Conservation (phyloP, 176 grass and related monocot genomes). For the Stipa capillata region DNA sequence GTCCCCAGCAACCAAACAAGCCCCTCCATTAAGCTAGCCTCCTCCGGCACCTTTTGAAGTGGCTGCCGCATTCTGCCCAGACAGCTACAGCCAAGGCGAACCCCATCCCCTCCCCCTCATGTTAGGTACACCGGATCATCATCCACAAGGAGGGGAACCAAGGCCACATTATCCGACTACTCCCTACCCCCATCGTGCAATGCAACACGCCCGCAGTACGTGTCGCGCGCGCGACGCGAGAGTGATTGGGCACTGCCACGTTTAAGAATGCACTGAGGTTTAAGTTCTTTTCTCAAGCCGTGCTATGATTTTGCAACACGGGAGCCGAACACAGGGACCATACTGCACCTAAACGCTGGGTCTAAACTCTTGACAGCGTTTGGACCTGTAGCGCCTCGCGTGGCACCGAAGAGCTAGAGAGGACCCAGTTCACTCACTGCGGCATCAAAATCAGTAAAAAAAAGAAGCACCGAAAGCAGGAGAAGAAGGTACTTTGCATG, state of each 20-base stretch:
- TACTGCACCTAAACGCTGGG: no score
- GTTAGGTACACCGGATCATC: conserved; percentile 25
- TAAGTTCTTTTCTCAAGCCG: not conserved
- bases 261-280: not conserved
- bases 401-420: no score
- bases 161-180: not conserved
- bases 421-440: not conserved
- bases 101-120: not conserved
- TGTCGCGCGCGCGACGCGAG: no score
- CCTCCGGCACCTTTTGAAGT: conserved; percentile 18
- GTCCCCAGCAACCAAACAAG: not conserved
- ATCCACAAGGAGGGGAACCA: not conserved
- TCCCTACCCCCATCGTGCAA: not conserved
- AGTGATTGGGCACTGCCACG: not conserved
- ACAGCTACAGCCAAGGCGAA: conserved; percentile 23
- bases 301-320: not conserved
- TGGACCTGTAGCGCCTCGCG: no score
- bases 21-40: conserved; percentile 21
- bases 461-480: conserved; percentile 24
- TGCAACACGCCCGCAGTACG: conserved; percentile 4
- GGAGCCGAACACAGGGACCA: no score
- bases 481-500: not conserved
- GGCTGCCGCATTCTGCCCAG: conserved; percentile 37
- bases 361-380: no score
- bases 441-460: conserved; percentile 18